phyloP scores from a whole-genome alignment of 257 asterid genomes.

The Solanum verrucosum region DNA sequence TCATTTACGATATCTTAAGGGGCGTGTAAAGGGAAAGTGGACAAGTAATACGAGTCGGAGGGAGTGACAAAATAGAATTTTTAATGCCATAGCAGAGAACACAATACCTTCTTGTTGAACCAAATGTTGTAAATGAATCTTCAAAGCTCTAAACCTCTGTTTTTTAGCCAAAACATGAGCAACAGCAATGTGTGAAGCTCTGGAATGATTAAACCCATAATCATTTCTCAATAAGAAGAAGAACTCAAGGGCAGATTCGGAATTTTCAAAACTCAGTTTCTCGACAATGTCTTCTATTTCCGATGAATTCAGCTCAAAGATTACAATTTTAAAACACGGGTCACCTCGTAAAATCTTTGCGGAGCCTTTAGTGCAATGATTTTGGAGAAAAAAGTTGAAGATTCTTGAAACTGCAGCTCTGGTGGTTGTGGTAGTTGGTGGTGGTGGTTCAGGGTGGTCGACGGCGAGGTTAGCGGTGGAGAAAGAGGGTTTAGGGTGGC shows the following conservation, averaged over 20 bases:
- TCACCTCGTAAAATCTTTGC: conserved; percentile 15
- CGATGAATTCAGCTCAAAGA: conserved; percentile 15
- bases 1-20: neutral
- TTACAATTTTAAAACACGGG: conserved; percentile 19
- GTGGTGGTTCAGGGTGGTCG: conserved; percentile 1
- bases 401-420: conserved; percentile 17
- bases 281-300: conserved; percentile 44
- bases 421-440: neutral
- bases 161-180: conserved; percentile 62
- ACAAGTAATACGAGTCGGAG: neutral
- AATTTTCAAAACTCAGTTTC: conserved; percentile 10
- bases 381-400: conserved; percentile 26
- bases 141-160: conserved; percentile 37
- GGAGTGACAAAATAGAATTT: neutral
- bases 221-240: conserved; percentile 53
- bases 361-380: conserved; percentile 10
- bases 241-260: conserved; percentile 49
- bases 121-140: conserved; percentile 41
- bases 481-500: conserved; percentile 4
- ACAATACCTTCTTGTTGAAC: conserved; percentile 10
- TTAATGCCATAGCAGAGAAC: neutral
- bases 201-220: conserved; percentile 42
- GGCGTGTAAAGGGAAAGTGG: neutral
- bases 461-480: conserved; percentile 25
- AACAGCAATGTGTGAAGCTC: conserved; percentile 18